Conservation (phyloP, 148 eudicot species). For the Rhododendron ferrugineum region DNA sequence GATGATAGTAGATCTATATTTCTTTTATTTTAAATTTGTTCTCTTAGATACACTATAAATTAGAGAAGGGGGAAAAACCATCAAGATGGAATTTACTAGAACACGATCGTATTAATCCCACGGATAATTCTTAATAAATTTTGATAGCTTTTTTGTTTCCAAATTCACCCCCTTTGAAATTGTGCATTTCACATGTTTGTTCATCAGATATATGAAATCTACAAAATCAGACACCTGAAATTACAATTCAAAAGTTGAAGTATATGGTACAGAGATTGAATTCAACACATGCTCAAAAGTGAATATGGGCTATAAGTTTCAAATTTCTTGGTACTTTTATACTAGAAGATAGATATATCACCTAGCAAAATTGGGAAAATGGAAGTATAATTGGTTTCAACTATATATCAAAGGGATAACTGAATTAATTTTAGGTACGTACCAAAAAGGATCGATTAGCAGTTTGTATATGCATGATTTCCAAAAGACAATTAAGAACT, state of each 20-base stretch:
- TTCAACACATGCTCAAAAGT: background rate
- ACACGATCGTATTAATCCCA: background rate
- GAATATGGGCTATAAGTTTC: too few species aligned
- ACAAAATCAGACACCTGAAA: background rate
- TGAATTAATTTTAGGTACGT: too few species aligned
- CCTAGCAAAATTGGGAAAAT: too few species aligned
- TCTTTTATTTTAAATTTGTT: too few species aligned
- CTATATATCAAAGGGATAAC: background rate
- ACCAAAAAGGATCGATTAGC: background rate
- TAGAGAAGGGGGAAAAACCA: background rate
- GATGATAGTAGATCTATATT: background rate
- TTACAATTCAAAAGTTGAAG: background rate
- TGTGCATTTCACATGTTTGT: background rate
- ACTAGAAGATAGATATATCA: too few species aligned
- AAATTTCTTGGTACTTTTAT: too few species aligned
- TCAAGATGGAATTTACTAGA: background rate
- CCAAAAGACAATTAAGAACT: background rate
- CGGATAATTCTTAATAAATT: background rate
- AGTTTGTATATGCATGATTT: background rate
- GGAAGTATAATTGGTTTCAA: too few species aligned
- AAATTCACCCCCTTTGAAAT: background rate
- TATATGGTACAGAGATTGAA: background rate
- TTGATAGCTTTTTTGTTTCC: background rate
- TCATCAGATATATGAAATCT: background rate
- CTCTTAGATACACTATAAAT: too few species aligned